Conservation (phyloP, 2,329 filamentous ascomycete species). For the Fusarium pseudocircinatum region DNA sequence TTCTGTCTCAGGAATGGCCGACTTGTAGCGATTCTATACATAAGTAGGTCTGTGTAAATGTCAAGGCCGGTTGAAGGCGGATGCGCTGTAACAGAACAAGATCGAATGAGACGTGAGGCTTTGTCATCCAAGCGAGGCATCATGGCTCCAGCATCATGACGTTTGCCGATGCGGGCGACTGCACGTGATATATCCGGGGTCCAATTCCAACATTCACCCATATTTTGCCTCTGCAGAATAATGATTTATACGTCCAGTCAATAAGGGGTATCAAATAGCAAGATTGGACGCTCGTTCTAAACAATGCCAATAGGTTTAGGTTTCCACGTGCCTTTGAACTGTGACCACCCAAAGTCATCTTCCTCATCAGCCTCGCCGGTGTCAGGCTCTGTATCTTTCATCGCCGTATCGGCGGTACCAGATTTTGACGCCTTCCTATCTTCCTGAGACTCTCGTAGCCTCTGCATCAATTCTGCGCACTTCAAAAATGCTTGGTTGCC, state of each 20-base stretch:
- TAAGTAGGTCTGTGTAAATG: conserved; percentile 38
- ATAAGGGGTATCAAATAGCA: conserved; percentile 24
- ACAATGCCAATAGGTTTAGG: conserved; percentile 67
- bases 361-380: conserved; percentile 40
- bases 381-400: conserved; percentile 15
- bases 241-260: background rate
- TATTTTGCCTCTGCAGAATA: background rate
- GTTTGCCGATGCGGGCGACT: conserved; percentile 18
- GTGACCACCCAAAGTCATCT: conserved; percentile 54
- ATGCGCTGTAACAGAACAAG: conserved; percentile 12
- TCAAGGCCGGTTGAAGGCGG: background rate
- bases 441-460: conserved; percentile 43
- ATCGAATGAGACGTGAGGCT: conserved; percentile 38
- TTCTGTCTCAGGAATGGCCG: conserved; percentile 49
- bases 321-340: conserved; percentile 63
- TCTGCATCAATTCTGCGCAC: conserved; percentile 56
- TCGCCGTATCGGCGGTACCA: conserved; percentile 7
- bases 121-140: conserved; percentile 40
- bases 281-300: conserved; percentile 41
- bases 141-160: conserved; percentile 37
- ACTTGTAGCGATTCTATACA: conserved; percentile 55
- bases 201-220: background rate
- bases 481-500: conserved; percentile 57
- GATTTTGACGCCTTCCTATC: conserved; percentile 18
- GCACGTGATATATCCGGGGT: conserved; percentile 34